Percentiles rank a stretch among this genome's conserved stretches.
These are phyloP conservation scores for Selaginella tamariscina DNA, from an alignment of 75 land plant genomes.

Conservation along the genomic window DNA sequence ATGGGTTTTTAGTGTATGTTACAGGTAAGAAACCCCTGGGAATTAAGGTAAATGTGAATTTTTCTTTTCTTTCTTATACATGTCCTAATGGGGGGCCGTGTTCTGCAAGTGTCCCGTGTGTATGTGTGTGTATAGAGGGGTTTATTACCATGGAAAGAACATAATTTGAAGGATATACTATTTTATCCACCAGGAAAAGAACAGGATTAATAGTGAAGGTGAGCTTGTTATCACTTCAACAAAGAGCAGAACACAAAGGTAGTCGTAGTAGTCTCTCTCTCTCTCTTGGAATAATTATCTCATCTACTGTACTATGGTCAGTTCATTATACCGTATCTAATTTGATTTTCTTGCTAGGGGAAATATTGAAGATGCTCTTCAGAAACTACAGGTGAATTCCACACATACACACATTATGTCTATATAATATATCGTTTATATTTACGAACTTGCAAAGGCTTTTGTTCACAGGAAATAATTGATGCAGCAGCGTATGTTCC, in stretches of 20 bases:
- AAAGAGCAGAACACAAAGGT: constrained; percentile 91
- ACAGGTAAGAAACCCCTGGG: too few species aligned
- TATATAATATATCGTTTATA: background rate
- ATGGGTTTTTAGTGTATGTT: too few species aligned
- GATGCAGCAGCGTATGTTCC: constrained; percentile 94
- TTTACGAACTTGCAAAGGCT: too few species aligned
- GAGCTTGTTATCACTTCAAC: constrained; percentile 92
- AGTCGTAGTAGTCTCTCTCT: background rate
- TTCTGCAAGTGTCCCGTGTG: too few species aligned
- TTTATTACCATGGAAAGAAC: background rate
- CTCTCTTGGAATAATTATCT: background rate
- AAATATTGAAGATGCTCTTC: constrained; percentile 86
- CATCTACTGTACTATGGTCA: too few species aligned
- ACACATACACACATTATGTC: background rate
- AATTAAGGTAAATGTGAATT: too few species aligned
- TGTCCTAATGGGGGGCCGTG: too few species aligned
- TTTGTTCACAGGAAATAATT: constrained; percentile 57
- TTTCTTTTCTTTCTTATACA: too few species aligned
- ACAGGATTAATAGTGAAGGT: constrained; percentile 82
- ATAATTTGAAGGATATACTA: background rate
- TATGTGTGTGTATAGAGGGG: too few species aligned
- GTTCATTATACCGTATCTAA: too few species aligned
- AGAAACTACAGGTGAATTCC: constrained; percentile 60
- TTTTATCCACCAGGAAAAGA: constrained; percentile 60
- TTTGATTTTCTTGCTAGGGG: constrained; percentile 41